Evolutionary conservation across 176 grass and related monocot species (phyloP), one percentile per base, ranked within the genome.

Genomic region (Carex kokanica): DNA sequence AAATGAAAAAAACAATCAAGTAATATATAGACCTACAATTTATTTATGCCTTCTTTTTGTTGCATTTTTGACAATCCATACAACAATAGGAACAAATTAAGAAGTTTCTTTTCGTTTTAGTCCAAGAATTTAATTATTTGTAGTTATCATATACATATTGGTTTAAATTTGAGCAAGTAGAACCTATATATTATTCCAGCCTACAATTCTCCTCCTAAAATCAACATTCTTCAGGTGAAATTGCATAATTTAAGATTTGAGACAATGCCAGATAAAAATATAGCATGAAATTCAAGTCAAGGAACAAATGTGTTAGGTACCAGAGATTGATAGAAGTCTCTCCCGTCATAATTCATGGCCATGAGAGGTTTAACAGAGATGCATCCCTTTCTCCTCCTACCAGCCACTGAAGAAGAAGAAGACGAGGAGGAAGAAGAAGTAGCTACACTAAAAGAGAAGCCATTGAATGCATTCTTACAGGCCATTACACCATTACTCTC

Each of bases 331-430:
- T 88, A 88, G 49, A 69, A 60, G 45, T 65, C 71, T 82, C 83
- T 78, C 73, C 49, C 56, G 78, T 94, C 86, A 60, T 87, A 92
- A 89, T 83, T 89, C 80, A 92, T 84, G 31, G 84, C 86, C 81
- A 91, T 85, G 36, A 87, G 73, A 17, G 78, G 82, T 71, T 23
- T 85, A 21, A 57, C n/a, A 52, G 63, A 62, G 86, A 84, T 12
- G 75, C 83, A 59, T 63, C 83, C 20, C 61, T 51, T 74, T 52
- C 40, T 80, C n/a, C 49, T 73, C 25, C 82, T 62, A 63, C 80
- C 60, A 18, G 47, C 13, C 32, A 72, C 74, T 6, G 43, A 69
- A 21, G 73, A 82, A 74, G 51, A 84, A 52, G 80, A 56, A 17
- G 88, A 65, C 55, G 59, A 34, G 10, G 86, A 83, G 63, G 88